Conservation (phyloP, 75 land plant species). For the Chamaecyparis obtusa region DNA sequence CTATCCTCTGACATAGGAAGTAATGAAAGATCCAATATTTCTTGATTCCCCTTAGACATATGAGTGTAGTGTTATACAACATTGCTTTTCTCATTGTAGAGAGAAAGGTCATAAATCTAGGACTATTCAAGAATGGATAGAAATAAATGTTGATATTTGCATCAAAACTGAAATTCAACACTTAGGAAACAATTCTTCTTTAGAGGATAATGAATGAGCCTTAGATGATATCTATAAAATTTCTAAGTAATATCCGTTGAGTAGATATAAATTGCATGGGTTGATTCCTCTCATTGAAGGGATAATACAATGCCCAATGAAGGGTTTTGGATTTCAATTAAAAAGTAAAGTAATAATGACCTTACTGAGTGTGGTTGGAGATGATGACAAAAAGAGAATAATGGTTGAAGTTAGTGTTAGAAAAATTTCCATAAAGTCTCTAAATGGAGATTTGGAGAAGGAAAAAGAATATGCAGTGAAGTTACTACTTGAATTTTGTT, state of each 20-base stretch:
- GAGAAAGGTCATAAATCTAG: slow-evolving; percentile 43
- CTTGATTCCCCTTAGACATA: slow-evolving; percentile 44
- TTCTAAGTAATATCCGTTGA: no score
- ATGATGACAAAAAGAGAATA: no score
- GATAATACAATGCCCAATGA: slow-evolving; percentile 22
- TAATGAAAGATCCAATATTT: slow-evolving; percentile 60
- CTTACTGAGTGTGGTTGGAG: no score
- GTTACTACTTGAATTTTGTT: slow-evolving; percentile 42
- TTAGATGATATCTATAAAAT: slow-evolving; percentile 43
- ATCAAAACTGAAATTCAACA: slow-evolving; percentile 22
- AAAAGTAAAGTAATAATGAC: no score
- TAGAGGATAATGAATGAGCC: slow-evolving; percentile 25
- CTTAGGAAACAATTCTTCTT: slow-evolving; percentile 17
- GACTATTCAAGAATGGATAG: slow-evolving; percentile 67
- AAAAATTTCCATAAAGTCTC: slow-evolving; percentile 43
- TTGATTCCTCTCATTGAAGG: slow-evolving; percentile 39
- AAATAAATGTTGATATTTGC: slow-evolving; percentile 41
- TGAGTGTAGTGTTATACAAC: slow-evolving; percentile 50
- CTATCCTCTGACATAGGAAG: slow-evolving; percentile 54
- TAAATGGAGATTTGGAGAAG: slow-evolving; percentile 39
- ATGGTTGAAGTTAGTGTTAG: slow-evolving; percentile 46
- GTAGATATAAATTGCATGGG: no score
- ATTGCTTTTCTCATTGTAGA: slow-evolving; percentile 53
- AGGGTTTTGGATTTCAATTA: slow-evolving; percentile 24
- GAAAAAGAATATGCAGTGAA: slow-evolving; percentile 48